Conservation (phyloP, 768 basidiomycete genomes). For the Pleurotus platypus region DNA sequence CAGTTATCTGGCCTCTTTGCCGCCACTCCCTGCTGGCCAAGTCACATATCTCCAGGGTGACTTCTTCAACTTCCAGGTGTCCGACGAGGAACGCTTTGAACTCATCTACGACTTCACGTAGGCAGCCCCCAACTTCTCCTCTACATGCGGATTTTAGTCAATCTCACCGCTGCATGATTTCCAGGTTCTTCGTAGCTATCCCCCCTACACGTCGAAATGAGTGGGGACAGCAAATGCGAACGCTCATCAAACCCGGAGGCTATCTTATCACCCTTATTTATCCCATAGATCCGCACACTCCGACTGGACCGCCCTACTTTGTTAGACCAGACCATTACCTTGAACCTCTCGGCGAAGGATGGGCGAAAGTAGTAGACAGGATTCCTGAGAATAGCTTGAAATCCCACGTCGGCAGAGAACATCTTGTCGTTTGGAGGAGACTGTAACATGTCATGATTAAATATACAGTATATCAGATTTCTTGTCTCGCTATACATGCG, state of each 20-base stretch:
- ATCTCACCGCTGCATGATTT: conserved; percentile 37
- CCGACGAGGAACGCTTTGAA: conserved; percentile 40
- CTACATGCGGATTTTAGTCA: not conserved
- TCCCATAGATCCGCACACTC: conserved; percentile 44
- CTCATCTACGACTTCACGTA: conserved; percentile 68
- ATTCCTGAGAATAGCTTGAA: conserved; percentile 39
- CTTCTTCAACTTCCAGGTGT: conserved; percentile 48
- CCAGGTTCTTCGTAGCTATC: conserved; percentile 73
- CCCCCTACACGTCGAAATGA: conserved; percentile 45
- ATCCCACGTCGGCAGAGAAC: conserved; percentile 44
- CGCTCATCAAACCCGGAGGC: conserved; percentile 58
- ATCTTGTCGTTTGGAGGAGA: conserved; percentile 53
- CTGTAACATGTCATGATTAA: not conserved
- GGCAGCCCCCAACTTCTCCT: conserved; percentile 11
- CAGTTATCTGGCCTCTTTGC: conserved; percentile 17
- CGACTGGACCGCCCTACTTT: conserved; percentile 60
- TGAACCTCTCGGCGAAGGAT: conserved; percentile 42
- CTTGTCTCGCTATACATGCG: too few species aligned
- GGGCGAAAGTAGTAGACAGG: conserved; percentile 52
- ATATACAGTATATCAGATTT: too few species aligned
- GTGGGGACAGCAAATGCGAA: conserved; percentile 58
- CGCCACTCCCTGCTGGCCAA: conserved; percentile 20
- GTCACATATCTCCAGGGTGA: conserved; percentile 39
- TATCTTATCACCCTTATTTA: conserved; percentile 58
- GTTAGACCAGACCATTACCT: conserved; percentile 55